phyloP scores from a whole-genome alignment of 345 rosid genomes.

The Schrenkiella parvula region DNA sequence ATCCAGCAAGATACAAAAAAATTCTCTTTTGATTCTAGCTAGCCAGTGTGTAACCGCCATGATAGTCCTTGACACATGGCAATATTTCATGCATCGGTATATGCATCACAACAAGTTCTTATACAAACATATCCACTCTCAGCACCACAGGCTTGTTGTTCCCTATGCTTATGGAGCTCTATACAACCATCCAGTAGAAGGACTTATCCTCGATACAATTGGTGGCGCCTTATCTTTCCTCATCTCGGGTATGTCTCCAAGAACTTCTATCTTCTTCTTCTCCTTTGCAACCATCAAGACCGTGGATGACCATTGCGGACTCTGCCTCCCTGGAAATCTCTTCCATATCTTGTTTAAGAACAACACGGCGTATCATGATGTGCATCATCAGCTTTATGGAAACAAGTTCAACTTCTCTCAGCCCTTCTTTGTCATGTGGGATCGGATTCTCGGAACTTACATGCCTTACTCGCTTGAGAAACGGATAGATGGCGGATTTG shows the following conservation, averaged over 20 bases:
- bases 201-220: conserved; percentile 67
- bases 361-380: conserved; percentile 70
- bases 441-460: conserved; percentile 69
- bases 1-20: conserved; percentile 25
- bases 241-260: conserved; percentile 81
- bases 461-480: conserved; percentile 78
- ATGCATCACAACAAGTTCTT: conserved; percentile 80
- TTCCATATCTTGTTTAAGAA: conserved; percentile 61
- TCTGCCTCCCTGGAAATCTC: conserved; percentile 69
- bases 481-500: conserved; percentile 57
- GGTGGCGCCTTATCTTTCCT: conserved; percentile 82
- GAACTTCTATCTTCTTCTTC: conserved; percentile 81
- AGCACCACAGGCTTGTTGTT: conserved; percentile 68
- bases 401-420: conserved; percentile 78
- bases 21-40: conserved; percentile 50
- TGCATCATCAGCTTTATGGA: conserved; percentile 81
- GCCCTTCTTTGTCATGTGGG: conserved; percentile 81
- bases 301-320: conserved; percentile 77
- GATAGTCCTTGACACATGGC: conserved; percentile 77
- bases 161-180: conserved; percentile 75
- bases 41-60: conserved; percentile 63
- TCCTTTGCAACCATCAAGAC: conserved; percentile 82
- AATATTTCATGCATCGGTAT: conserved; percentile 73
- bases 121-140: conserved; percentile 71
- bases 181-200: conserved; percentile 80